These are phyloP conservation scores for Porodaedalea pini DNA, from an alignment of 1,284 basidiomycete genomes.

Conservation along the genomic window DNA sequence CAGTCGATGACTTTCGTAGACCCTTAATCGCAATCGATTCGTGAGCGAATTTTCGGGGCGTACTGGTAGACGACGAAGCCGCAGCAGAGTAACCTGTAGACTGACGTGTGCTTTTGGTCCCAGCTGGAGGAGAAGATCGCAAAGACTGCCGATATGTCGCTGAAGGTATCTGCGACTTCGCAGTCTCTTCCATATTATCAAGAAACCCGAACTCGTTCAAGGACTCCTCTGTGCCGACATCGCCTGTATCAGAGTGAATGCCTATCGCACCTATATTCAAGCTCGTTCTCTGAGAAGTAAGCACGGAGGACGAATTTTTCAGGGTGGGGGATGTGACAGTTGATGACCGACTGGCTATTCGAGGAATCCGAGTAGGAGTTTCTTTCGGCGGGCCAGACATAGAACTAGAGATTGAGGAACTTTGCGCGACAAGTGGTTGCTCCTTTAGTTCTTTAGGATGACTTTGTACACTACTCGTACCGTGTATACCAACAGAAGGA, in stretches of 20 bases:
- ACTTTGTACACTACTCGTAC: conserved; percentile 28
- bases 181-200: conserved; percentile 48
- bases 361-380: conserved; percentile 92
- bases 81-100: conserved; percentile 60
- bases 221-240: conserved; percentile 43
- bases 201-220: conserved; percentile 79
- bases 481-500: conserved; percentile 68
- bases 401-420: conserved; percentile 37
- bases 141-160: conserved; percentile 43
- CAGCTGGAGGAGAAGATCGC: conserved; percentile 56
- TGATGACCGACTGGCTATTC: conserved; percentile 79
- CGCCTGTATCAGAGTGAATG: conserved; percentile 60
- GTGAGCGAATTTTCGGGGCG: conserved; percentile 62
- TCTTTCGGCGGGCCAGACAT: conserved; percentile 51
- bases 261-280: conserved; percentile 45
- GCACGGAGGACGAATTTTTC: conserved; percentile 45
- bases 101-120: conserved; percentile 27
- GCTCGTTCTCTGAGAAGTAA: conserved; percentile 59
- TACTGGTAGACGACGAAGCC: conserved; percentile 40
- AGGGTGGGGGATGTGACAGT: conserved; percentile 62
- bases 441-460: conserved; percentile 43
- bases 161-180: conserved; percentile 36
- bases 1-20: conserved; percentile 74
- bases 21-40: conserved; percentile 74
- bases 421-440: conserved; percentile 49